Base-by-base conservation (phyloP, 805 yeast genomes). In the Suhomyces faveliae region DNA sequence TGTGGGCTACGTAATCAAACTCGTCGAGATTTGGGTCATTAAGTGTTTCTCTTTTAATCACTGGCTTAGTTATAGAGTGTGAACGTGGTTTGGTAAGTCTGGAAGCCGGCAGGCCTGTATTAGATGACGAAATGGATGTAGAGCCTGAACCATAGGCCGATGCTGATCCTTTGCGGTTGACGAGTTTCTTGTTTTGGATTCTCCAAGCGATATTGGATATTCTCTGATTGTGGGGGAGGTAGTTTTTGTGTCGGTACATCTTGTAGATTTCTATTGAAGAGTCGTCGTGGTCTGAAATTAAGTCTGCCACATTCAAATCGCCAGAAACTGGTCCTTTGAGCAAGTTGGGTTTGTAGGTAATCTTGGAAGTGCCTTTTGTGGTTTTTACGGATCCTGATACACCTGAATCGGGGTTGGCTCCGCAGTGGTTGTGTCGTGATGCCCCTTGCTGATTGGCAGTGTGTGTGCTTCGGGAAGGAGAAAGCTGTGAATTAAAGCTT, bases 1-100 rank as follows among this genome's bases (percentile, higher is more conserved):
- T 73, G 51, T 73, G 78, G 8, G 75, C 76, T 27, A 73, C 76
- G 51, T 73, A 73, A 57, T 73, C 78, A 52, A 73, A 73, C 40
- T 71, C 76, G 41, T 71, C 76, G 35, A 62, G 52, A 49, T 53
- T 61, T 8, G 70, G 67, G 45, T 64, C 68, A 38, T 56, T 51
- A 2, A 35, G 9, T 10, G 20, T 5, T 29, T 49, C 27, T 40
- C 46, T 43, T 20, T 51, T 46, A 27, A 19, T 15, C 4, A 30
- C 12, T 2, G 45, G 40, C 20, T 35, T 35, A 4, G 46, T 5
- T 5, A 43, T 24, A 20, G 46, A 43, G 3, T 35, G 40, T n/a
- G 46, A 35, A 7, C 46, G 33, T 21, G 24, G 41, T 30, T 30
- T 27, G 39, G 38, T 41, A 7, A 25, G 35, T 20, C 25, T 41